Conservation (phyloP, 805 yeast species). For the Kluyveromyces nonfermentans region DNA sequence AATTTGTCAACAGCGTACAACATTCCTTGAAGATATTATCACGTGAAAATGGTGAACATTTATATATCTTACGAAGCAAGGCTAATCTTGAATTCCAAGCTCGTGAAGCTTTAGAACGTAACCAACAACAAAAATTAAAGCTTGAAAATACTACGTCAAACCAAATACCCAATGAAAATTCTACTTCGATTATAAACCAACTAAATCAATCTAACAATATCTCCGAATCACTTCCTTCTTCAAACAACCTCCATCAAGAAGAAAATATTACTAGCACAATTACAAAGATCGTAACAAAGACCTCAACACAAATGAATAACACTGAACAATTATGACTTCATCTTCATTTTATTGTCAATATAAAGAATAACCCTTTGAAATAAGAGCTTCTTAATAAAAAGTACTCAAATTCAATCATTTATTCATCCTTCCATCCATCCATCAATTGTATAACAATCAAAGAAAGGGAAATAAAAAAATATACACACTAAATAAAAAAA, state of each 20-base stretch:
- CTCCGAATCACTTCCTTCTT: neutral
- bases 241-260: neutral
- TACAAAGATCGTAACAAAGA: neutral
- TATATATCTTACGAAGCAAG: slow-evolving; percentile 46
- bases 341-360: too few relatives aligned
- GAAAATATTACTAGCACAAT: neutral
- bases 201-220: neutral
- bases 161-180: neutral
- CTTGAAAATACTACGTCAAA: neutral
- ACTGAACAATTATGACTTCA: neutral
- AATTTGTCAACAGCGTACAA: slow-evolving; percentile 29
- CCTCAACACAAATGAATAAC: neutral
- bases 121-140: neutral
- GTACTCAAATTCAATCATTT: too few relatives aligned
- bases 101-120: slow-evolving; percentile 38
- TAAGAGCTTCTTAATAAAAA: too few relatives aligned
- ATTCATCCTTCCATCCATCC: too few relatives aligned
- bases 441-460: too few relatives aligned
- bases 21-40: slow-evolving; percentile 38
- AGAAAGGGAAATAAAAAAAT: too few relatives aligned
- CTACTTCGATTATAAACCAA: too few relatives aligned
- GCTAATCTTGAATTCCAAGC: slow-evolving; percentile 49
- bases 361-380: too few relatives aligned
- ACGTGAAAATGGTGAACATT: slow-evolving; percentile 53
- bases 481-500: too few relatives aligned